Conservation (phyloP, 2,329 filamentous ascomycete genomes). For the Cryphonectria carpinicola region DNA sequence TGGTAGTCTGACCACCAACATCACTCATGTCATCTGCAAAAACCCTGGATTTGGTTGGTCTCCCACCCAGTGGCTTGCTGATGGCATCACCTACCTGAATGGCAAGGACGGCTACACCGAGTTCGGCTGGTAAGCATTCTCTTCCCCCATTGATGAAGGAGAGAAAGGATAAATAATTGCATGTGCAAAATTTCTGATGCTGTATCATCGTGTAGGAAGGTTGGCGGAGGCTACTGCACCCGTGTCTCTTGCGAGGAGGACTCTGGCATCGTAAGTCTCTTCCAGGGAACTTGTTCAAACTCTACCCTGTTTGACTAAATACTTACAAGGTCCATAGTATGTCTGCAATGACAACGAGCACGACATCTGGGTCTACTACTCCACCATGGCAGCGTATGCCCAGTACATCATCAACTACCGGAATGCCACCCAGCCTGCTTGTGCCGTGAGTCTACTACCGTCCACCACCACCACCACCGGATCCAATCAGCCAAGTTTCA, state of each 20-base stretch:
- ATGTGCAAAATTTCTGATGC: neutral
- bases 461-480: neutral
- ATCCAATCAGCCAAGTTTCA: neutral
- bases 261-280: constrained; percentile 4
- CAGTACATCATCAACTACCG: constrained; percentile 6
- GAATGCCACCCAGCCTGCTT: neutral
- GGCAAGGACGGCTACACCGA: neutral
- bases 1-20: neutral
- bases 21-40: constrained; percentile 1
- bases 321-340: neutral
- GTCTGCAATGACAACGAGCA: constrained; percentile 7
- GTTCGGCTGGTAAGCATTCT: neutral
- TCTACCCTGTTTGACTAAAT: neutral
- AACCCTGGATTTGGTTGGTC: constrained; percentile 5
- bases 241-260: constrained; percentile 1
- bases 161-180: neutral
- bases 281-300: neutral
- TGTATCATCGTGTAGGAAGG: neutral
- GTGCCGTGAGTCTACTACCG: neutral
- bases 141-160: neutral
- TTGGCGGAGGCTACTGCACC: neutral
- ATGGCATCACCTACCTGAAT: neutral
- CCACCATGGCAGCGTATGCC: constrained; percentile 1
- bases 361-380: constrained; percentile 2
- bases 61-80: neutral